Base-by-base conservation (phyloP, 2,329 filamentous ascomycete species). In the Lasiodiplodia theobromae region DNA sequence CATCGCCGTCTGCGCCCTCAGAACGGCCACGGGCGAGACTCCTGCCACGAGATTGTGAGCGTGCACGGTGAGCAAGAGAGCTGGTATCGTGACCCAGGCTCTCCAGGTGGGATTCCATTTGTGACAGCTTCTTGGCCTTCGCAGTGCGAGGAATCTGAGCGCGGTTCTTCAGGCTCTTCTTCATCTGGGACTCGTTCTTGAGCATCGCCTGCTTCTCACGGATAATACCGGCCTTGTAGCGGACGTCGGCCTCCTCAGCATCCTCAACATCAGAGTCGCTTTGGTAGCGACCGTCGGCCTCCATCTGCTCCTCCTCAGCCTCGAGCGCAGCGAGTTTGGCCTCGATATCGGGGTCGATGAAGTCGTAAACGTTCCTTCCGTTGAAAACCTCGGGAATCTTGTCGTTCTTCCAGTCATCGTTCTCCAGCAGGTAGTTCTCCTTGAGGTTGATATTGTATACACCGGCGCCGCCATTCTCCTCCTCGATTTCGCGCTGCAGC, bases 311-410 rank as follows among this genome's bases (percentile, higher is more conserved):
- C 80, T 99, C 96, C 78, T 99, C 96, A 71, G 94, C 94, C 81
- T 99, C 96, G 40, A 99, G 86, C 68, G 93, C 93, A 64, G 91
- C 90, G 62, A 99, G 88, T 85, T 97, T 98, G 73, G 89, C 87
- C 76, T 97, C 96, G 77, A 99, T 99, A 68, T 99, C 96, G 1
- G 95, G 94, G 76, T 98, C 96, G 77, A 99, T 89, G 80, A 93
- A 99, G 82, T 99, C 96, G 83, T 95, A 96, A 69, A 99, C 92
- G 80, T 99, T 99, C 87, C 95, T 94, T 81, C 96, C 96, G 77
- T 98, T 90, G 80, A 94, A 92, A 60, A 97, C 86, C 82, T 99
- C 96, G 38, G 96, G 96, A 67, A 98, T 92, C 82, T 92, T 93
- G 84, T 99, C 96, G 79, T 97, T 88, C 81, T 97, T 97, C 96